Evolutionary conservation across 352 stramenopile species (phyloP).

Genomic region (Globisporangium nodosum): DNA sequence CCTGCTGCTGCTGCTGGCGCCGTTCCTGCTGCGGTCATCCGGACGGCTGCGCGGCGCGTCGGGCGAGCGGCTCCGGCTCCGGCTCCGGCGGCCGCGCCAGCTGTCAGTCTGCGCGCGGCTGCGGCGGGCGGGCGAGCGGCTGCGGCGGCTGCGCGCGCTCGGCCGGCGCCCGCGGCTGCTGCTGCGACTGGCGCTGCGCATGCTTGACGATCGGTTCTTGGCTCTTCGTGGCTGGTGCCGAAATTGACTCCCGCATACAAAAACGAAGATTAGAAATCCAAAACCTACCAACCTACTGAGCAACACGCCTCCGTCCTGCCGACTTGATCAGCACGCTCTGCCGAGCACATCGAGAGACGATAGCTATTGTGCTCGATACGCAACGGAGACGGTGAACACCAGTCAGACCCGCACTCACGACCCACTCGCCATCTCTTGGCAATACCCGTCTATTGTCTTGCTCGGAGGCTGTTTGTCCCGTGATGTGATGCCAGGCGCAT

Average conservation of each 20-base stretch:
- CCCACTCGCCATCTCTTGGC: not conserved
- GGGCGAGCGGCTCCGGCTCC: constrained; percentile 9
- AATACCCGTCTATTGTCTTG: not conserved
- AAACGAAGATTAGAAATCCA: no score
- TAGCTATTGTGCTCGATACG: no score
- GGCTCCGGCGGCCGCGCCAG: constrained; percentile 14
- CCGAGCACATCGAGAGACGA: no score
- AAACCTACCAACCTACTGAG: no score
- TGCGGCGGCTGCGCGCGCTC: constrained; percentile 7
- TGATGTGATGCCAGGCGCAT: not conserved
- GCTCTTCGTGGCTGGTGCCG: not conserved
- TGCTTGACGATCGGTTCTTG: not conserved
- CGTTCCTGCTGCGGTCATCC: constrained; percentile 8
- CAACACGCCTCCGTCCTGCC: no score
- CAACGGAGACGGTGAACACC: no score
- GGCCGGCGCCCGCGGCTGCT: constrained; percentile 9
- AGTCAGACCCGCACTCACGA: not conserved
- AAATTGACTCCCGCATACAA: no score
- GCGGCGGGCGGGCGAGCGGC: constrained; percentile 9
- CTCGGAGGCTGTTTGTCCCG: not conserved
- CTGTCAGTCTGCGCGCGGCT: not conserved
- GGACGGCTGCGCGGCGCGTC: constrained; percentile 6
- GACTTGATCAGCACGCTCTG: no score
- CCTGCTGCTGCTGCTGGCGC: not conserved
- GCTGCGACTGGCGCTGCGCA: constrained; percentile 15